These are phyloP conservation scores for Verticillium isaacii DNA, from an alignment of 2,329 filamentous ascomycete genomes.

Conservation along the genomic window DNA sequence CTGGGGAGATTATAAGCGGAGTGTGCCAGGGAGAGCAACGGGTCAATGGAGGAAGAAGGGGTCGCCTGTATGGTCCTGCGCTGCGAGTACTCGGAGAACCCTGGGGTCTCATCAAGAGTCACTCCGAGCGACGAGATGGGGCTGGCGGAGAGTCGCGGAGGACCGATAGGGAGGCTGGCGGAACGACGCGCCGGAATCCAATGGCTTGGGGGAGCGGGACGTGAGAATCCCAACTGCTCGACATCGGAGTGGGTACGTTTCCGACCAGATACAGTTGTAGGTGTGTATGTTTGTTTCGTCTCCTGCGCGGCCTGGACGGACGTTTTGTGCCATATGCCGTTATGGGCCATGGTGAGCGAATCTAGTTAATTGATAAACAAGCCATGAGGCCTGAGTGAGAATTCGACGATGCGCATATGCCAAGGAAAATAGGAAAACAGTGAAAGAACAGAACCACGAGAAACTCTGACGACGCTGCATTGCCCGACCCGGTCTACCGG, in stretches of 20 bases:
- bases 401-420: background rate
- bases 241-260: conserved; percentile 32
- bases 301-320: conserved; percentile 43
- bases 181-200: conserved; percentile 27
- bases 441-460: background rate
- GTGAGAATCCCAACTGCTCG: conserved; percentile 2
- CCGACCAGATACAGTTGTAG: conserved; percentile 38
- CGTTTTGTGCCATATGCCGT: conserved; percentile 42
- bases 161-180: conserved; percentile 23
- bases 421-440: background rate
- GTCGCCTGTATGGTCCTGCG: conserved; percentile 46
- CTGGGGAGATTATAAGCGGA: conserved; percentile 57
- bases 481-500: background rate
- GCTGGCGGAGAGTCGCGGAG: conserved; percentile 34
- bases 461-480: background rate
- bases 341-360: conserved; percentile 28
- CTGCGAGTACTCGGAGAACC: conserved; percentile 52
- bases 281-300: conserved; percentile 29
- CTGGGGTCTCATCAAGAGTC: conserved; percentile 9
- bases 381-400: background rate
- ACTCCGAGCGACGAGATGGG: conserved; percentile 34
- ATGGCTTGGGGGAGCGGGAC: conserved; percentile 1
- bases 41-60: conserved; percentile 45
- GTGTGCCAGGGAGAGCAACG: conserved; percentile 57
- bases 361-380: background rate